Conservation (phyloP, 208 protist species). For the Tritrichomonas musculus region DNA sequence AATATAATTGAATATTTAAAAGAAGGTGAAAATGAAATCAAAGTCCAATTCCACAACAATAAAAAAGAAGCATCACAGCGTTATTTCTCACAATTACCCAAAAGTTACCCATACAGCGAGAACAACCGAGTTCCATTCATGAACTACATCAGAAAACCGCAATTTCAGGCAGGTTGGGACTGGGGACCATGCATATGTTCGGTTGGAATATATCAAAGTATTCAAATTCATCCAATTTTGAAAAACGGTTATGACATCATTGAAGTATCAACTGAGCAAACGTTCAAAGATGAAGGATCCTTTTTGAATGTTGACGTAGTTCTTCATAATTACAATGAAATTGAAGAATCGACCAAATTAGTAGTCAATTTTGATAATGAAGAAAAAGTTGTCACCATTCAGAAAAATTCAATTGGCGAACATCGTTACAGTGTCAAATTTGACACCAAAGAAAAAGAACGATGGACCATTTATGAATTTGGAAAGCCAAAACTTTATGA, state of each 20-base stretch:
- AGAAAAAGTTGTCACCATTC: too few relatives aligned
- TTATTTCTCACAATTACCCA: neutral
- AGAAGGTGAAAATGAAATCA: neutral
- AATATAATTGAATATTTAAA: neutral
- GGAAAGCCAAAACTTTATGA: slow-evolving; percentile 19
- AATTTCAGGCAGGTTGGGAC: slow-evolving; percentile 42
- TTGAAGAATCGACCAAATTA: too few relatives aligned
- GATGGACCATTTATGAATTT: neutral
- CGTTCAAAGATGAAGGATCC: too few relatives aligned
- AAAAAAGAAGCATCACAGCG: neutral
- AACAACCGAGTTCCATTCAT: neutral
- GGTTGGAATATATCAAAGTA: neutral
- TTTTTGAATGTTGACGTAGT: too few relatives aligned
- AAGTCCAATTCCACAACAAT: neutral
- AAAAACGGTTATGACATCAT: too few relatives aligned
- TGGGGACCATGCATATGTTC: slow-evolving; percentile 37
- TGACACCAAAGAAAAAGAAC: too few relatives aligned
- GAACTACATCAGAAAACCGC: slow-evolving; percentile 20
- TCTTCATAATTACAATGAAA: too few relatives aligned
- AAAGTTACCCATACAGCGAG: neutral
- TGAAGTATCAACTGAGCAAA: too few relatives aligned
- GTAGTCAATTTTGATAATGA: too few relatives aligned
- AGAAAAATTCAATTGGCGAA: too few relatives aligned
- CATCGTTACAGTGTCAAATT: too few relatives aligned
- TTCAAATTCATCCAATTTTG: neutral